These are phyloP conservation scores for Magnolia officinalis DNA, from an alignment of 164 flowering plant genomes.

Conservation along the genomic window DNA sequence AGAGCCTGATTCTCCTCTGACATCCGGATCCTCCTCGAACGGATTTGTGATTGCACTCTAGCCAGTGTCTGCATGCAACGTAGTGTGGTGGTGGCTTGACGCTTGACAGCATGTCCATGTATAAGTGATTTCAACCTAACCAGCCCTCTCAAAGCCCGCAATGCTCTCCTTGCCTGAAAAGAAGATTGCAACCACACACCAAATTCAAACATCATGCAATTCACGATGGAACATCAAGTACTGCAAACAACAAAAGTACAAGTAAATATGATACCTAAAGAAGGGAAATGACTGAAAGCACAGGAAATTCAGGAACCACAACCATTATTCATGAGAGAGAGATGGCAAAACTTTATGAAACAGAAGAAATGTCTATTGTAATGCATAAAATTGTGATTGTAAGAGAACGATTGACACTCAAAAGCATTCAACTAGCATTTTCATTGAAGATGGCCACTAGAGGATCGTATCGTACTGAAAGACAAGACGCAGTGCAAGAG, in stretches of 20 bases:
- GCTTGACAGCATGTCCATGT: slow-evolving; percentile 62
- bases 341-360: too few relatives aligned
- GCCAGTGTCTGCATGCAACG: slow-evolving; percentile 77
- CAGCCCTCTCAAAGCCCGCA: slow-evolving; percentile 70
- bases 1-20: slow-evolving; percentile 79
- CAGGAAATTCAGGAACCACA: background rate
- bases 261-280: background rate
- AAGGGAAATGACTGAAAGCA: background rate
- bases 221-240: background rate
- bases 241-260: background rate
- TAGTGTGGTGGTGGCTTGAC: slow-evolving; percentile 69
- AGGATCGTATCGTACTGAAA: too few relatives aligned
- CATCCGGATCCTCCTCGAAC: slow-evolving; percentile 70
- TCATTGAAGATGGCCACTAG: too few relatives aligned
- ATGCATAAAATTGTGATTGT: too few relatives aligned
- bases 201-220: background rate
- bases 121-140: slow-evolving; percentile 66
- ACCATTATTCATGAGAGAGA: background rate
- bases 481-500: too few relatives aligned
- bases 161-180: slow-evolving; percentile 73
- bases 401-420: too few relatives aligned
- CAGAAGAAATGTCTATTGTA: too few relatives aligned
- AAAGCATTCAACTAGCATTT: too few relatives aligned
- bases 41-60: slow-evolving; percentile 77
- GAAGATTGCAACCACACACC: background rate